These are phyloP conservation scores for Zarea fungicola DNA, from an alignment of 2,329 filamentous ascomycete genomes.

Conservation along the genomic window DNA sequence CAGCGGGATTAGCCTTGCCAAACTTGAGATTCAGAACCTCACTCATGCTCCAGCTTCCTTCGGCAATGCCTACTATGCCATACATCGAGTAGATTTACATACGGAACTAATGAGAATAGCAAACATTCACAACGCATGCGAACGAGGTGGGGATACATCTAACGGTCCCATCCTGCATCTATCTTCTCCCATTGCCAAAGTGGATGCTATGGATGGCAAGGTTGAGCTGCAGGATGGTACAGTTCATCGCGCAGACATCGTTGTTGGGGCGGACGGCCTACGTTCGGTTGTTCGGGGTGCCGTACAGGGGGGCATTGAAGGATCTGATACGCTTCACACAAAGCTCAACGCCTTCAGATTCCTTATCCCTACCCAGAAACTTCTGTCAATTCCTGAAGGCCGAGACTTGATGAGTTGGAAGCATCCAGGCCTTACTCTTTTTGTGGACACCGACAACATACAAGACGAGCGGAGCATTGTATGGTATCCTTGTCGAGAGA, in stretches of 20 bases:
- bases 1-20: conserved; percentile 1
- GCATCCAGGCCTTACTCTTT: neutral
- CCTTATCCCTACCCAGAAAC: conserved; percentile 4
- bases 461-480: conserved; percentile 9
- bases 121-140: neutral
- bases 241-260: conserved; percentile 3
- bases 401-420: conserved; percentile 7
- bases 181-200: neutral
- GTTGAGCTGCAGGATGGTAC: conserved; percentile 9
- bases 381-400: neutral
- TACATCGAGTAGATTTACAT: conserved; percentile 13
- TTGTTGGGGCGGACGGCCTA: conserved; percentile 11
- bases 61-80: conserved; percentile 3
- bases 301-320: neutral
- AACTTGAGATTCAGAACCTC: neutral
- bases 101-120: conserved; percentile 11
- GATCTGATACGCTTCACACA: neutral
- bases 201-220: neutral
- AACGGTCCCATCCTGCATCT: neutral
- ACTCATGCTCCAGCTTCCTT: neutral
- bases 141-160: neutral
- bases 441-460: conserved; percentile 6
- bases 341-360: conserved; percentile 10
- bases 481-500: conserved; percentile 14
- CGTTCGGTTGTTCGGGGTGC: conserved; percentile 8